phyloP scores from a whole-genome alignment of 129 eudicot genomes.

The Deinandra increscens region DNA sequence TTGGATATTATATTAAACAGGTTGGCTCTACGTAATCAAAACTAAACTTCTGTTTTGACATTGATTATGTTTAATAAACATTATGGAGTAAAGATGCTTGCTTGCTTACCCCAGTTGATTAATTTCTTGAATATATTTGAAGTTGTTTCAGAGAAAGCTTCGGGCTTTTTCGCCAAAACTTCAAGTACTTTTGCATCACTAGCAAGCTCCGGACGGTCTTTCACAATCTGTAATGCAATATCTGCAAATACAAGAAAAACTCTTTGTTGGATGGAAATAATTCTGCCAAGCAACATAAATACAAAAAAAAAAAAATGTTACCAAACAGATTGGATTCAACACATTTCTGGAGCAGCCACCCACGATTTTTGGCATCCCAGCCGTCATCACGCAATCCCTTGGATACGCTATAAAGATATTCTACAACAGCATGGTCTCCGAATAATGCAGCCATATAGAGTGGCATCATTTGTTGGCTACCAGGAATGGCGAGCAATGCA shows the following conservation, averaged over 20 bases:
- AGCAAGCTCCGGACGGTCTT: slow-evolving; percentile 23
- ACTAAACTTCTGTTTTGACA: background rate
- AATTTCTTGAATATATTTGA: slow-evolving; percentile 15
- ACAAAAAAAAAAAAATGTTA: slow-evolving; percentile 9
- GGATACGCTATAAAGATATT: slow-evolving; percentile 28
- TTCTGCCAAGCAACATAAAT: background rate
- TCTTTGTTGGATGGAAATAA: background rate
- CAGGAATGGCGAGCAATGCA: slow-evolving; percentile 26
- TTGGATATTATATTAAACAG: background rate
- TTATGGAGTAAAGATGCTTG: background rate
- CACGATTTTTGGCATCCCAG: slow-evolving; percentile 33
- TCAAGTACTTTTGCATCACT: slow-evolving; percentile 20
- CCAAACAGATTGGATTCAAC: slow-evolving; percentile 44
- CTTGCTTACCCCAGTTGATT: slow-evolving; percentile 10
- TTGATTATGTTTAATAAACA: background rate
- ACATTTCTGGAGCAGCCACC: slow-evolving; percentile 34
- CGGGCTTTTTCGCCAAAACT: slow-evolving; percentile 37
- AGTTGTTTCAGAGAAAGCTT: slow-evolving; percentile 13
- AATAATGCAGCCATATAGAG: slow-evolving; percentile 46
- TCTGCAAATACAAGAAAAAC: slow-evolving; percentile 16
- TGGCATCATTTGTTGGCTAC: slow-evolving; percentile 33
- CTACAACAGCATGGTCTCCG: slow-evolving; percentile 38
- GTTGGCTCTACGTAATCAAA: background rate
- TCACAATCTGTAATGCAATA: slow-evolving; percentile 29
- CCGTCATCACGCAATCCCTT: background rate